Evolutionary conservation across 2,329 filamentous ascomycete genomes (phyloP).

Genomic region (Aspergillus fijiensis): DNA sequence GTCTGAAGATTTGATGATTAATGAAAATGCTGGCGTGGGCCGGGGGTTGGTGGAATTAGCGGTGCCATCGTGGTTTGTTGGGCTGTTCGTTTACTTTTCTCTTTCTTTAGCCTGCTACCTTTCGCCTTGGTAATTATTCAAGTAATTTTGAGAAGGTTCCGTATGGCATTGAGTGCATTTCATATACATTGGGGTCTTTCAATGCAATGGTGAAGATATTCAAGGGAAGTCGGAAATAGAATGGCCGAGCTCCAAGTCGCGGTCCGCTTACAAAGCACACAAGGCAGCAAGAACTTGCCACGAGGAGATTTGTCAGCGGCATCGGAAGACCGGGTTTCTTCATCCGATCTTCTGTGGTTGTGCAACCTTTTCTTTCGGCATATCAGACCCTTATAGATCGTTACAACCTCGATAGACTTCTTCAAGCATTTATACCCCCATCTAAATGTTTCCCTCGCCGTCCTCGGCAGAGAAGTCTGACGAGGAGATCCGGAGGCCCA

Average conservation of each 20-base stretch:
- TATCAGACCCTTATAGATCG: not conserved
- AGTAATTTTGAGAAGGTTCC: no score
- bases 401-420: not conserved
- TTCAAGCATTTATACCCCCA: not conserved
- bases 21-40: no score
- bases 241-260: not conserved
- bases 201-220: no score
- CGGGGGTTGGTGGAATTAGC: no score
- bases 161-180: no score
- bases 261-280: not conserved
- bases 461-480: constrained; percentile 20
- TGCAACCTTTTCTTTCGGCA: not conserved
- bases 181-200: no score
- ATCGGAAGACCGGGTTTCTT: not conserved
- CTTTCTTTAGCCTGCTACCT: no score
- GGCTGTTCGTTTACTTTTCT: no score
- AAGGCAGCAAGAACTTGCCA: not conserved
- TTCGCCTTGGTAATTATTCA: no score
- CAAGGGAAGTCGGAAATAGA: not conserved
- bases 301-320: constrained; percentile 8
- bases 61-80: no score
- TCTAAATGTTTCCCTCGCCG: constrained; percentile 19
- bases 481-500: constrained; percentile 17
- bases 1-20: no score
- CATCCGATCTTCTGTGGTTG: not conserved